Evolutionary conservation across 371 early-diverging fungal genomes (phyloP).

Genomic region (Batkoa obscura): DNA sequence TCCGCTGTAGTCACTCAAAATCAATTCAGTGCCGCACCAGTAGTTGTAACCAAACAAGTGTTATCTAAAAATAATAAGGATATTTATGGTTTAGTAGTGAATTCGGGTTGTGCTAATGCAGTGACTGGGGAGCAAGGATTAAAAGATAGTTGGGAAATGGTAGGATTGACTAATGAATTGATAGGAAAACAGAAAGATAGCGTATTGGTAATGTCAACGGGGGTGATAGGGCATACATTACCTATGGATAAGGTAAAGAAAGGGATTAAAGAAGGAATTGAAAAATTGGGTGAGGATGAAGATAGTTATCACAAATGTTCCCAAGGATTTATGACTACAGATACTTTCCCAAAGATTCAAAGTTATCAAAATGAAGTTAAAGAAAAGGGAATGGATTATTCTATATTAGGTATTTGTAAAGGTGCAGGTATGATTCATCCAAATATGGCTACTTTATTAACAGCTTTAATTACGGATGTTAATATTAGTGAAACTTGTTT

Average conservation of each 20-base stretch:
- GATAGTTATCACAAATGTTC: slow-evolving; percentile 62
- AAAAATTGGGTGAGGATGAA: slow-evolving; percentile 30
- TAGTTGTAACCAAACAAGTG: slow-evolving; percentile 44
- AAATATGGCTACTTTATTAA: slow-evolving; percentile 83
- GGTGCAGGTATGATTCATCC: slow-evolving; percentile 95
- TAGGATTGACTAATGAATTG: slow-evolving; percentile 25
- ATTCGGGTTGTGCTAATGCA: slow-evolving; percentile 91
- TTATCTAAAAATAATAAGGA: slow-evolving; percentile 24
- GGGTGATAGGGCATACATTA: slow-evolving; percentile 86
- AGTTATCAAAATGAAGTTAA: slow-evolving; percentile 35
- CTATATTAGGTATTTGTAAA: slow-evolving; percentile 86
- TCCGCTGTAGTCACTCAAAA: slow-evolving; percentile 88
- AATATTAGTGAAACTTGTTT: slow-evolving; percentile 36
- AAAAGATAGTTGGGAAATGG: slow-evolving; percentile 56
- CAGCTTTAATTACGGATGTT: slow-evolving; percentile 71
- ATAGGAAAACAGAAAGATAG: slow-evolving; percentile 15
- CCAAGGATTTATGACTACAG: slow-evolving; percentile 86
- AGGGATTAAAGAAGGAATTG: slow-evolving; percentile 36
- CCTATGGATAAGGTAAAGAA: slow-evolving; percentile 60
- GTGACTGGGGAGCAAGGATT: slow-evolving; percentile 79
- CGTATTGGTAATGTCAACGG: slow-evolving; percentile 84
- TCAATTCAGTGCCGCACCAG: slow-evolving; percentile 81
- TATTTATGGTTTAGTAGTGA: slow-evolving; percentile 53
- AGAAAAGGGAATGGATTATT: slow-evolving; percentile 27
- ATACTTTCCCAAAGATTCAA: slow-evolving; percentile 82